These are phyloP conservation scores for Begonia fuchsioides DNA, from an alignment of 306 rosid genomes.

Conservation along the genomic window DNA sequence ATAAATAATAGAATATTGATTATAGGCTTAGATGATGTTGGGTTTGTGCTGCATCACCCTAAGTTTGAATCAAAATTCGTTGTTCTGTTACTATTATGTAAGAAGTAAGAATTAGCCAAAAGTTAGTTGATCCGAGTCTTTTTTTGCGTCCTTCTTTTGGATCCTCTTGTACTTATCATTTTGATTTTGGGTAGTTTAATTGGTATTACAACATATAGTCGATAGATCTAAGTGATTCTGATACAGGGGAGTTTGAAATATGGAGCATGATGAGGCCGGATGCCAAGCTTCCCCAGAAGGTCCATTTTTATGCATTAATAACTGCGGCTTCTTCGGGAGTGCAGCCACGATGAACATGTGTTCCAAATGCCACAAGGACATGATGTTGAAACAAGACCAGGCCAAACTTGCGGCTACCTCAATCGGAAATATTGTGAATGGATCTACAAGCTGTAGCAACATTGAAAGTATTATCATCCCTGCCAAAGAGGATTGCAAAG, in stretches of 20 bases:
- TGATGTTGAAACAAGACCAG: constrained; percentile 72
- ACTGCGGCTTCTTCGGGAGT: constrained; percentile 87
- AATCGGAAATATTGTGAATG: constrained; percentile 70
- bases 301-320: constrained; percentile 73
- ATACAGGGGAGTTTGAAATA: constrained; percentile 43
- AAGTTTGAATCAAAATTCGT: too few relatives aligned
- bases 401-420: constrained; percentile 81
- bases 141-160: too few relatives aligned
- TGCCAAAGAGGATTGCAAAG: constrained; percentile 23
- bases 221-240: constrained; percentile 1
- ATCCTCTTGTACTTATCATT: too few relatives aligned
- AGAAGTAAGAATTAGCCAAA: too few relatives aligned
- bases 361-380: constrained; percentile 88
- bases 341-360: constrained; percentile 91
- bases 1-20: too few relatives aligned
- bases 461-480: constrained; percentile 26
- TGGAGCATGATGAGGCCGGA: constrained; percentile 84
- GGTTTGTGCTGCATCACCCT: too few relatives aligned
- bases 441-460: constrained; percentile 46
- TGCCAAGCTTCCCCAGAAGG: constrained; percentile 89
- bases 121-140: too few relatives aligned
- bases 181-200: too few relatives aligned
- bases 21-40: too few relatives aligned
- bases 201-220: too few relatives aligned
- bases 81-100: too few relatives aligned